Percentiles rank a stretch among this genome's conserved stretches.
These are phyloP conservation scores for Trichoderma sp. DNA, from an alignment of 2,329 filamentous ascomycete species.

Conservation along the genomic window DNA sequence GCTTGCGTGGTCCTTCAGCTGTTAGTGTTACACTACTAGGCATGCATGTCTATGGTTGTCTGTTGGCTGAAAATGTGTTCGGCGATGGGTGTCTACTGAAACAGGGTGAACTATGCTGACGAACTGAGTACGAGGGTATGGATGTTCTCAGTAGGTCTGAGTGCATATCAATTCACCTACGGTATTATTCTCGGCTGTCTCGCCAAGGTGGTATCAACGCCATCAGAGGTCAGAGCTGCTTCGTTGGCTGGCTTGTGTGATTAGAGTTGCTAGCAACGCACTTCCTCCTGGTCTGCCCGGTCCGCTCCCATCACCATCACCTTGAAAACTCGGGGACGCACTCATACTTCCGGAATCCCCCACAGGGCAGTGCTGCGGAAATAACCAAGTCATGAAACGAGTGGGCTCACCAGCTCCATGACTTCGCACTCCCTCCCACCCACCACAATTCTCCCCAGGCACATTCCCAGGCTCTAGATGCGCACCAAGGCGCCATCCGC, in stretches of 20 bases:
- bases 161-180: neutral
- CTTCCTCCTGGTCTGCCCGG: neutral
- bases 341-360: neutral
- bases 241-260: neutral
- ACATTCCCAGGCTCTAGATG: neutral
- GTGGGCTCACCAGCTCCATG: neutral
- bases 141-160: neutral
- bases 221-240: neutral
- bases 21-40: neutral
- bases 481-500: constrained; percentile 13
- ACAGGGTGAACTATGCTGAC: neutral
- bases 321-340: constrained; percentile 13
- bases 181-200: neutral
- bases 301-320: constrained; percentile 18
- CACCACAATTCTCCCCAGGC: neutral
- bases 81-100: neutral
- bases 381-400: neutral
- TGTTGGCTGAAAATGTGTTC: constrained; percentile 16
- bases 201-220: neutral
- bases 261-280: neutral
- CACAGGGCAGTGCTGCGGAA: neutral
- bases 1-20: neutral
- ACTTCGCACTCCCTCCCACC: neutral
- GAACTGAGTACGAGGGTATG: neutral
- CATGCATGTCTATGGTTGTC: constrained; percentile 17